Evolutionary conservation across 495 filamentous ascomycete species (phyloP).

Genomic region (Lophiostoma macrostomum): DNA sequence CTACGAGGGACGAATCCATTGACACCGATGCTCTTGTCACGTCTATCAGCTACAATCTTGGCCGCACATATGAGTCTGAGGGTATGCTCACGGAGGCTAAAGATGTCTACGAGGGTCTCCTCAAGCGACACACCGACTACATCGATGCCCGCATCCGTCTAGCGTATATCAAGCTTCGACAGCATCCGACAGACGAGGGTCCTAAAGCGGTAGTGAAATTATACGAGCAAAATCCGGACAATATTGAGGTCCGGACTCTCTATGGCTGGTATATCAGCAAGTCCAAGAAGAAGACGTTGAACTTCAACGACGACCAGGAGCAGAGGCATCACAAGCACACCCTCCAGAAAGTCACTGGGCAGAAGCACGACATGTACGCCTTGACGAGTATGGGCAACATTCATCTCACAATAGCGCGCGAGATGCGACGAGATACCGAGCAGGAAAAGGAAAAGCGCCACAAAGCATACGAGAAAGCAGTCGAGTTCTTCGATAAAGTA

Average conservation of each 20-base stretch:
- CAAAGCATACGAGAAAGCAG: slow-evolving; percentile 80
- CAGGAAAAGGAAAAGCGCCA: slow-evolving; percentile 84
- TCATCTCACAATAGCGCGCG: slow-evolving; percentile 77
- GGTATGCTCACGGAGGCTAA: slow-evolving; percentile 77
- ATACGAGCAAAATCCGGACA: slow-evolving; percentile 71
- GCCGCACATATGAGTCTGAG: slow-evolving; percentile 88
- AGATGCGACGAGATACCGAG: slow-evolving; percentile 90
- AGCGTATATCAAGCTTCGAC: slow-evolving; percentile 84
- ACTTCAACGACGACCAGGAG: slow-evolving; percentile 85
- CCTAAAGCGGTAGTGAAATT: slow-evolving; percentile 78
- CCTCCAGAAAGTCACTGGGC: slow-evolving; percentile 67
- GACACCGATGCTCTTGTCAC: slow-evolving; percentile 89
- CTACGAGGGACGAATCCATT: slow-evolving; percentile 58
- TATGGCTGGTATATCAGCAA: slow-evolving; percentile 91
- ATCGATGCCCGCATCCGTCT: slow-evolving; percentile 83
- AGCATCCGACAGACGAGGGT: slow-evolving; percentile 78
- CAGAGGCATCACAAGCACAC: slow-evolving; percentile 95
- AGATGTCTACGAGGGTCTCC: slow-evolving; percentile 78
- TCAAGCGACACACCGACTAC: slow-evolving; percentile 82
- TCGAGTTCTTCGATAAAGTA: slow-evolving; percentile 98
- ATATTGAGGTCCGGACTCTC: slow-evolving; percentile 85
- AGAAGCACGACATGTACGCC: no score
- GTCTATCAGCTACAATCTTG: slow-evolving; percentile 92
- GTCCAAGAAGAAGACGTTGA: slow-evolving; percentile 69
- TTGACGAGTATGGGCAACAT: slow-evolving; percentile 96